phyloP scores from a whole-genome alignment of 2,329 filamentous ascomycete species.

The Talaromyces islandicus region DNA sequence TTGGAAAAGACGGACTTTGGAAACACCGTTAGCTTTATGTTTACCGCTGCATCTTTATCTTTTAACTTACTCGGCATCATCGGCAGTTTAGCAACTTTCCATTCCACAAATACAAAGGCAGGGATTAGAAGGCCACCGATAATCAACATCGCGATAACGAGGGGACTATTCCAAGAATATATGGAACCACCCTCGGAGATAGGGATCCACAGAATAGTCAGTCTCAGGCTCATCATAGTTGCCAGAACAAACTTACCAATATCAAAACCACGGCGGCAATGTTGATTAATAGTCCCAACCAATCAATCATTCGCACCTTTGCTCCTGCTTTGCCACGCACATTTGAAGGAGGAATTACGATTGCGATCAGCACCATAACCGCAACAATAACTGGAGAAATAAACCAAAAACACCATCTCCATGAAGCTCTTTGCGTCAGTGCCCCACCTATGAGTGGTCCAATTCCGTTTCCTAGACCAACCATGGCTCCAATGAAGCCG shows the following conservation, averaged over 20 bases:
- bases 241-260: not conserved
- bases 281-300: slow-evolving; percentile 4
- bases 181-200: slow-evolving; percentile 6
- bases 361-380: slow-evolving; percentile 1
- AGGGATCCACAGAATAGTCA: not conserved
- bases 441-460: slow-evolving; percentile 28
- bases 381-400: not conserved
- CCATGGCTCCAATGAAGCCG: slow-evolving; percentile 20
- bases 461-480: slow-evolving; percentile 34
- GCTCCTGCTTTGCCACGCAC: not conserved
- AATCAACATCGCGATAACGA: slow-evolving; percentile 6
- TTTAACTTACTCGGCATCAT: slow-evolving; percentile 5
- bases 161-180: slow-evolving; percentile 4
- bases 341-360: slow-evolving; percentile 5
- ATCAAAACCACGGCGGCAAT: slow-evolving; percentile 6
- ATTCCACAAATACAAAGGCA: slow-evolving; percentile 7
- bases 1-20: slow-evolving; percentile 16
- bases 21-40: not conserved
- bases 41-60: not conserved
- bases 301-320: slow-evolving; percentile 8
- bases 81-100: slow-evolving; percentile 6
- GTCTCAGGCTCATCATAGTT: not conserved
- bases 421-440: slow-evolving; percentile 21
- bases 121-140: not conserved
- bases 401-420: slow-evolving; percentile 21